phyloP scores from a whole-genome alignment of 352 stramenopile species.

The Globisporangium canariense region DNA sequence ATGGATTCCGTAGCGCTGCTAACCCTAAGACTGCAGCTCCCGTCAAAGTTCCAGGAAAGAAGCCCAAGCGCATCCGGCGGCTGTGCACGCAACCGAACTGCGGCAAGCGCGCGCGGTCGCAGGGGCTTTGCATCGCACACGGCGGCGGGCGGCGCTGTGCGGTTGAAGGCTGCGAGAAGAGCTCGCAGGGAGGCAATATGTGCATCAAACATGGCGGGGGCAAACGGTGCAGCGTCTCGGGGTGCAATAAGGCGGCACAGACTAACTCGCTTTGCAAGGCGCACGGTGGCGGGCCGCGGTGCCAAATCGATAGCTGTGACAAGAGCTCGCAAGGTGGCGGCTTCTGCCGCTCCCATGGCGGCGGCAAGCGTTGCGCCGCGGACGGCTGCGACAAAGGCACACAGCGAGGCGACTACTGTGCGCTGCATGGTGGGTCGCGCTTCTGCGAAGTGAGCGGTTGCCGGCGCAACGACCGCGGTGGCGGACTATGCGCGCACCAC shows the following conservation, averaged over 20 bases:
- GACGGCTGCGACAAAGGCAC: constrained; percentile 81
- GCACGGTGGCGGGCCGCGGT: constrained; percentile 79
- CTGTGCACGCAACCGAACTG: constrained; percentile 24
- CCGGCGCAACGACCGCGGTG: constrained; percentile 79
- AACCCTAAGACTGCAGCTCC: neutral
- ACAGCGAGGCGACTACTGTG: constrained; percentile 81
- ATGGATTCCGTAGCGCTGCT: neutral
- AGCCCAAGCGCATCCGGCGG: constrained; percentile 16
- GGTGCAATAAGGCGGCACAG: constrained; percentile 74
- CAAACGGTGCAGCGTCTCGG: constrained; percentile 67
- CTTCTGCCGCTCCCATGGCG: constrained; percentile 79
- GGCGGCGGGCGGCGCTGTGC: constrained; percentile 25
- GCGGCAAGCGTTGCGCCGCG: constrained; percentile 79
- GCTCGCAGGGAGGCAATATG: constrained; percentile 70
- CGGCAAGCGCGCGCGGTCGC: constrained; percentile 28
- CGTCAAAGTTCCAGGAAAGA: neutral
- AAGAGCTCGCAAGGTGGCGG: constrained; percentile 71
- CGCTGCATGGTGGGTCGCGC: constrained; percentile 75
- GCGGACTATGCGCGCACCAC: constrained; percentile 68
- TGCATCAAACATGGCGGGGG: constrained; percentile 83
- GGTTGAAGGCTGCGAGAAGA: constrained; percentile 70
- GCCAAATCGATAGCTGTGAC: constrained; percentile 57
- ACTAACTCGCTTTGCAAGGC: constrained; percentile 82
- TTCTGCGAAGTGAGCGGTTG: constrained; percentile 76
- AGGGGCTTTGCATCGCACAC: constrained; percentile 26